phyloP scores from a whole-genome alignment of 164 flowering plant genomes.

The Umbellularia californica region DNA sequence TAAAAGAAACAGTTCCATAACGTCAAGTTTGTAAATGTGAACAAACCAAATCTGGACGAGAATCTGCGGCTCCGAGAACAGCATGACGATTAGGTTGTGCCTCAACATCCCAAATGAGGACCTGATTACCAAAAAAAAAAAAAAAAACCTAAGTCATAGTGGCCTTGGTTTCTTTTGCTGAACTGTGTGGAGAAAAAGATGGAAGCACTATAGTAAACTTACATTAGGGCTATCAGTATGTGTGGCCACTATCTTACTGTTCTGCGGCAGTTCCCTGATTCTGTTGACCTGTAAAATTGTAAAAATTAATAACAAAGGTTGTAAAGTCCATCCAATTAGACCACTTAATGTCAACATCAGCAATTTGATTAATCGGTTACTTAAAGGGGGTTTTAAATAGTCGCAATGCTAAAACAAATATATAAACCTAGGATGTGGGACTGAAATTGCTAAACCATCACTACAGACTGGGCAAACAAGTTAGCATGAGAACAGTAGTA shows the following conservation, averaged over 20 bases:
- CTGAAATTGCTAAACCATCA: too few relatives aligned
- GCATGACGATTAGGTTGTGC: conserved; percentile 95
- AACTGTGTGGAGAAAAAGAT: background rate
- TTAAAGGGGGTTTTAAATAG: too few relatives aligned
- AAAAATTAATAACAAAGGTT: background rate
- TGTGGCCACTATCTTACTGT: conserved; percentile 84
- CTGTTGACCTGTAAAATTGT: conserved; percentile 73
- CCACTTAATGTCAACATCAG: too few relatives aligned
- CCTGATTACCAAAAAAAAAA: conserved; percentile 33
- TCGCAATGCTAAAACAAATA: background rate
- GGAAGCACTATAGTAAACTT: conserved; percentile 13
- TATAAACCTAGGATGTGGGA: too few relatives aligned
- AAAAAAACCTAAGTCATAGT: conserved; percentile 3
- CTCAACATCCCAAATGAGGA: conserved; percentile 94
- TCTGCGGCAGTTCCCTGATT: conserved; percentile 92
- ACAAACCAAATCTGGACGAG: conserved; percentile 77
- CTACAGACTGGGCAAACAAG: too few relatives aligned
- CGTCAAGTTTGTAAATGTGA: background rate
- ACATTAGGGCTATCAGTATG: conserved; percentile 97
- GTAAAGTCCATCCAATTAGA: background rate
- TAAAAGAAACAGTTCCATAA: too few relatives aligned
- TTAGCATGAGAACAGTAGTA: too few relatives aligned
- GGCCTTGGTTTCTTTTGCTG: background rate
- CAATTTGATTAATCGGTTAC: too few relatives aligned
- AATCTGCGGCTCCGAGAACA: conserved; percentile 70